phyloP scores from a whole-genome alignment of 2,329 filamentous ascomycete genomes.

The Botrytis fragariae region DNA sequence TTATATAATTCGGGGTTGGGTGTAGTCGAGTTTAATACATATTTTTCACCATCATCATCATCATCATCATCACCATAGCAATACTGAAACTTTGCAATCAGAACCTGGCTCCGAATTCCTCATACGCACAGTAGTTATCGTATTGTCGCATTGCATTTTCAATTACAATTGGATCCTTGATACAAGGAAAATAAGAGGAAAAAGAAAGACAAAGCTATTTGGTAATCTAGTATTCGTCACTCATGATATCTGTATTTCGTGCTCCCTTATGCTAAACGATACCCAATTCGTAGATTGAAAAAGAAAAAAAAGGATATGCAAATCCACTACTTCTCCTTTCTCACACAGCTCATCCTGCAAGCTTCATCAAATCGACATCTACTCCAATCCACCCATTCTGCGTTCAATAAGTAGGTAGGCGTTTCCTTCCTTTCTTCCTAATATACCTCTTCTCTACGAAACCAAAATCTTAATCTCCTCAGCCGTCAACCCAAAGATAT shows the following conservation, averaged over 20 bases:
- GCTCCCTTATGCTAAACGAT: neutral
- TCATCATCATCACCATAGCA: neutral
- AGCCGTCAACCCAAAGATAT: constrained; percentile 68
- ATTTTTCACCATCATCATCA: neutral
- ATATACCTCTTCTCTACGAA: neutral
- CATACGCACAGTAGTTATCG: neutral
- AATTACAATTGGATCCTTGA: neutral
- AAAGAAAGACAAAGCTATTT: neutral
- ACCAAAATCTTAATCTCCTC: constrained; percentile 57
- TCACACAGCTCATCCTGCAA: neutral
- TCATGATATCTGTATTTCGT: neutral
- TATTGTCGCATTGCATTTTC: neutral
- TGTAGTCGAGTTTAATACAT: neutral
- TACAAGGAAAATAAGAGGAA: fast-evolving
- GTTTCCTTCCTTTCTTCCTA: neutral
- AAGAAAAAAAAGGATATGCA: neutral
- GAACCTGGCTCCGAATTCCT: too few relatives aligned
- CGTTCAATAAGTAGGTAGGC: neutral
- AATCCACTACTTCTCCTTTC: neutral
- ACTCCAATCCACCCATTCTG: neutral
- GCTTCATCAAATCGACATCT: neutral
- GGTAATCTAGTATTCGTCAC: neutral
- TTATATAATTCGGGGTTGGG: neutral
- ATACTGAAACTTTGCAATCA: neutral
- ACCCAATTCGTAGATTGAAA: neutral